Percentiles rank a stretch among this genome's conserved stretches.
These are phyloP conservation scores for Alisma plantagoaquatica DNA, from an alignment of 106 monocot species.

Conservation along the genomic window DNA sequence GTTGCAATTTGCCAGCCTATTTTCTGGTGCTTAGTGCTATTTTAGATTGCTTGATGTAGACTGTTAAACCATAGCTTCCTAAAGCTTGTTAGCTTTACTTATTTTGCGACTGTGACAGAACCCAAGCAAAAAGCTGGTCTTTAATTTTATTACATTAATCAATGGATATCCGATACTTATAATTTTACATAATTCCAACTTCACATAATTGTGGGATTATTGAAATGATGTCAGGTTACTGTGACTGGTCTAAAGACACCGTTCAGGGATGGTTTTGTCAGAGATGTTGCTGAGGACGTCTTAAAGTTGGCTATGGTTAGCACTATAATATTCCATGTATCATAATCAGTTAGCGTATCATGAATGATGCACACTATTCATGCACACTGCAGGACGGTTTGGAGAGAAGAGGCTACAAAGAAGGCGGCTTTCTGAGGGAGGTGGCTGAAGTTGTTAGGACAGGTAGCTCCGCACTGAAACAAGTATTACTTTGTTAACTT, in stretches of 20 bases:
- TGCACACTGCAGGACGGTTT: slow-evolving; percentile 77
- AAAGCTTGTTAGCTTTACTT: too few relatives aligned
- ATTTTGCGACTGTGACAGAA: too few relatives aligned
- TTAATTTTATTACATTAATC: too few relatives aligned
- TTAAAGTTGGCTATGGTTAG: slow-evolving; percentile 69
- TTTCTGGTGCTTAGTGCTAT: too few relatives aligned
- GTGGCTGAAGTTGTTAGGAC: slow-evolving; percentile 63
- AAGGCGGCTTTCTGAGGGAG: slow-evolving; percentile 82
- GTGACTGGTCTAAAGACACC: slow-evolving; percentile 85
- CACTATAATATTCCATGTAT: not conserved
- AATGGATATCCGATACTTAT: too few relatives aligned
- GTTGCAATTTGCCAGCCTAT: too few relatives aligned
- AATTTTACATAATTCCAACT: too few relatives aligned
- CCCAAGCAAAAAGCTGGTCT: too few relatives aligned
- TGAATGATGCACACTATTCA: not conserved
- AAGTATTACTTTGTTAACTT: not conserved
- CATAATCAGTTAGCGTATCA: not conserved
- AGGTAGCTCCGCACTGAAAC: slow-evolving; percentile 28
- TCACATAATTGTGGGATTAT: too few relatives aligned
- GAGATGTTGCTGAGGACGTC: slow-evolving; percentile 86
- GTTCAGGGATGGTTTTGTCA: slow-evolving; percentile 76
- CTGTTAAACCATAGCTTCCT: too few relatives aligned
- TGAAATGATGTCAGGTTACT: slow-evolving; percentile 86
- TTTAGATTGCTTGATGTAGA: too few relatives aligned
- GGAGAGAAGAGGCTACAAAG: slow-evolving; percentile 97